These are phyloP conservation scores for Podaxis carcinomalis DNA, from an alignment of 768 basidiomycete species.

Conservation along the genomic window DNA sequence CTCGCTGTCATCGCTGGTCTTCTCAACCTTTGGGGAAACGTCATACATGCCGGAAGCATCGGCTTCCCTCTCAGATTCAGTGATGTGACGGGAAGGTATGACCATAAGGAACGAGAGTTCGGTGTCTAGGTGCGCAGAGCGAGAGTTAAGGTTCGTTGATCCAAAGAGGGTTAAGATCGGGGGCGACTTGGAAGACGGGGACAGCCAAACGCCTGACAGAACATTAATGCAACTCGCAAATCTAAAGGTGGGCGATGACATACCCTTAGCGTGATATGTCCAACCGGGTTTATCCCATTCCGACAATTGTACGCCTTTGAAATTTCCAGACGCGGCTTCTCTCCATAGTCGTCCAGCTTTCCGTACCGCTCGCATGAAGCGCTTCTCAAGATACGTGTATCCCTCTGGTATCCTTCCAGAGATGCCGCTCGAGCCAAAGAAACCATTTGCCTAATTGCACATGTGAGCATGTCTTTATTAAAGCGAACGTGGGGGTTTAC, in stretches of 20 bases:
- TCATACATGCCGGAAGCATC: neutral
- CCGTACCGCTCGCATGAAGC: conserved; percentile 68
- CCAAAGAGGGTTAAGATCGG: conserved; percentile 85
- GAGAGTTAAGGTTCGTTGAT: conserved; percentile 91
- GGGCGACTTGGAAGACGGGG: conserved; percentile 42
- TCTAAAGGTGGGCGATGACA: neutral
- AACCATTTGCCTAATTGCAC: conserved; percentile 81
- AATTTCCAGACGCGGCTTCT: conserved; percentile 19
- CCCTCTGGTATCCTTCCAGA: conserved; percentile 95
- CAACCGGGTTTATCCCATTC: conserved; percentile 90
- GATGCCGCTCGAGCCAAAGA: conserved; percentile 83
- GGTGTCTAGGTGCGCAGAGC: conserved; percentile 86
- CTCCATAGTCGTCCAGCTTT: conserved; percentile 41
- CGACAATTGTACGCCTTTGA: conserved; percentile 57
- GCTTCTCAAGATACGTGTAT: conserved; percentile 83
- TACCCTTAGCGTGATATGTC: conserved; percentile 99
- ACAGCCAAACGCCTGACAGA: conserved; percentile 76
- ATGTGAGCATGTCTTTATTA: conserved; percentile 3
- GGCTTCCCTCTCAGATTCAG: conserved; percentile 11
- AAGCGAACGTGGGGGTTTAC: conserved; percentile 34
- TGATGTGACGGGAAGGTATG: conserved; percentile 42
- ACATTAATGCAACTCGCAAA: neutral
- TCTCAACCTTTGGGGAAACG: neutral
- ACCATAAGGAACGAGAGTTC: conserved; percentile 87
- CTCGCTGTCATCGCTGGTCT: conserved; percentile 15